Base-by-base conservation (phyloP, 257 asterid species). In the Rehmannia glutinosa region DNA sequence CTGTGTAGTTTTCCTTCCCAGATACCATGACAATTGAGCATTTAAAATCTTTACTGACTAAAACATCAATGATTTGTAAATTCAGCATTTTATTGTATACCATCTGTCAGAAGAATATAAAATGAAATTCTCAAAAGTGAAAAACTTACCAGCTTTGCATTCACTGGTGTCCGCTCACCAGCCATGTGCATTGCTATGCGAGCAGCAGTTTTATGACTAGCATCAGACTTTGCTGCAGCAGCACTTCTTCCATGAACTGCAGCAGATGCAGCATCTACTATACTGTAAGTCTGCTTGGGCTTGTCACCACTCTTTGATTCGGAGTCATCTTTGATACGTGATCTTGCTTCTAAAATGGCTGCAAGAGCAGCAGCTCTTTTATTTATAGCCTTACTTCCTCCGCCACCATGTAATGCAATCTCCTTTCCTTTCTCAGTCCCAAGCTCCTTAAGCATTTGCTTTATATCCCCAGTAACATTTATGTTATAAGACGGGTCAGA, bases 251-350 rank as follows among this genome's bases (percentile, higher is more conserved):
- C 99, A 72, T 87, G 96, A 77, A 94, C 93, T 73, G 97, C 80
- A 75, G 99, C 99, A 62, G 97, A 91, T 62, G 99, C 99, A 69
- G 97, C 97, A 83, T 94, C 99, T 28, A 91, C 99, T 64, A 94
- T 76, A 82, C 99, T 94, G 81, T 72, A 88, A 55, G 83, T 67
- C 80, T 85, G 96, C 81, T 82, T 88, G 8, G 84, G 77, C 60
- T 68, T 77, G 66, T 71, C 86, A 38, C 80, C 88, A 56, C 66
- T 75, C 52, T 77, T 77, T 25, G 84, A 70, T 51, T 65, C 87
- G 19, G 62, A 7, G 10, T 88, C 92, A 52, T 91, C 96, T 82
- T 94, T 91, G 74, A 94, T 87, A 28, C 89, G 96, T 45, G 95
- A 81, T 74, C 99, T 89, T 71, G 99, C 95, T 47, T 86, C 95